phyloP scores from a whole-genome alignment of 108 stramenopile species.

The Pseudonitzschia multiseries region DNA sequence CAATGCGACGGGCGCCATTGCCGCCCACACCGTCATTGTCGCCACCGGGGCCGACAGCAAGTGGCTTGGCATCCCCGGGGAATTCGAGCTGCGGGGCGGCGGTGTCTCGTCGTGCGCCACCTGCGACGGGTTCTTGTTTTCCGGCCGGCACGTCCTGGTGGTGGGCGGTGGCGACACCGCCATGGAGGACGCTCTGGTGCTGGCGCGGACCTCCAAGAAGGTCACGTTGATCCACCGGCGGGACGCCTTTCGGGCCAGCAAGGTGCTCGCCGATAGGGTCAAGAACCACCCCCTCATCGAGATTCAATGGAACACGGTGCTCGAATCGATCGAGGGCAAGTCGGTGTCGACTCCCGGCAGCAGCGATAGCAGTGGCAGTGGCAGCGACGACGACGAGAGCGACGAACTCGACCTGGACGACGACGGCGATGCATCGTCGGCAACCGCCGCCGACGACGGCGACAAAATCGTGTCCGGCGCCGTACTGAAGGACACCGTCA shows the following conservation, averaged over 20 bases:
- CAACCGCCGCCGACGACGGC: not conserved
- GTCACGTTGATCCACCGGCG: conserved; percentile 93
- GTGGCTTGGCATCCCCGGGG: conserved; percentile 88
- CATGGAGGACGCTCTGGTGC: conserved; percentile 94
- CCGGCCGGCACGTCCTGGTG: conserved; percentile 81
- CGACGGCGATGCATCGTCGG: not conserved
- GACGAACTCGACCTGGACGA: conserved; percentile 70
- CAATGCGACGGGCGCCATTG: conserved; percentile 68
- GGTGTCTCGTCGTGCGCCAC: conserved; percentile 94
- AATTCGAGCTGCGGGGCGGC: conserved; percentile 86
- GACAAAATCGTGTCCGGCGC: conserved; percentile 71
- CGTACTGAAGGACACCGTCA: conserved; percentile 59
- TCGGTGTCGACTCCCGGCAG: conserved; percentile 33
- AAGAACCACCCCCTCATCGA: conserved; percentile 80
- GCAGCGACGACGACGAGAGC: conserved; percentile 25
- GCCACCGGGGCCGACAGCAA: conserved; percentile 94
- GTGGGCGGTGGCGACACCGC: conserved; percentile 97
- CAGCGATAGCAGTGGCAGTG: conserved; percentile 23
- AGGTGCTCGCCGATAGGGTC: conserved; percentile 86
- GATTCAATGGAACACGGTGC: conserved; percentile 82
- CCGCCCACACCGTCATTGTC: conserved; percentile 88
- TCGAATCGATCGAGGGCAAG: conserved; percentile 72
- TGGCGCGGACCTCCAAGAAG: conserved; percentile 76
- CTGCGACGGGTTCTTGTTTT: conserved; percentile 93
- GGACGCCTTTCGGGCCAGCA: conserved; percentile 89